These are phyloP conservation scores for Wickerhamiella dianesei DNA, from an alignment of 805 yeast genomes.

Conservation along the genomic window DNA sequence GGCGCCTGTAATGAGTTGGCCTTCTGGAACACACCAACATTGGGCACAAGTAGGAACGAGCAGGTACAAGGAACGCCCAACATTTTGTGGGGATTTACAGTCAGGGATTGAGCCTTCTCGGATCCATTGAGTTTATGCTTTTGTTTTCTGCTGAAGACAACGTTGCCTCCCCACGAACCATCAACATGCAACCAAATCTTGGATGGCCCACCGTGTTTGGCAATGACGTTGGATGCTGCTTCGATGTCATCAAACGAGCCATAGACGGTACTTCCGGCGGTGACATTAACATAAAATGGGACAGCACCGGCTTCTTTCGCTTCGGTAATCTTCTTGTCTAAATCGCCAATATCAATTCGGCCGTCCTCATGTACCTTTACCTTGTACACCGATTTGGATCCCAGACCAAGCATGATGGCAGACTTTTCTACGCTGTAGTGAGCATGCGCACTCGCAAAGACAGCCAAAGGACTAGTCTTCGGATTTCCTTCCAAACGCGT, in stretches of 20 bases:
- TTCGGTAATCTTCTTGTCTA: slow-evolving; percentile 33
- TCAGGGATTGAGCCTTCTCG: slow-evolving; percentile 57
- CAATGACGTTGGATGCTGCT: slow-evolving; percentile 41
- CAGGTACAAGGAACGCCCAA: slow-evolving; percentile 64
- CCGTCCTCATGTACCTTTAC: slow-evolving; percentile 47
- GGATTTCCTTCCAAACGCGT: slow-evolving; percentile 51
- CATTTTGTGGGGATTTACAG: slow-evolving; percentile 78
- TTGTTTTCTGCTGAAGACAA: slow-evolving; percentile 45
- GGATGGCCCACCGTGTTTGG: slow-evolving; percentile 25
- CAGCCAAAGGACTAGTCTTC: slow-evolving; percentile 39
- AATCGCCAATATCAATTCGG: slow-evolving; percentile 36
- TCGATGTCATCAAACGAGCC: slow-evolving; percentile 67
- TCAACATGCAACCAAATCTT: slow-evolving; percentile 72
- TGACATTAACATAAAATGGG: slow-evolving; percentile 65
- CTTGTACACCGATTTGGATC: slow-evolving; percentile 47
- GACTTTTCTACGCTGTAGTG: slow-evolving; percentile 75
- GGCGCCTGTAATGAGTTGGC: slow-evolving; percentile 73
- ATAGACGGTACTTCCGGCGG: slow-evolving; percentile 82
- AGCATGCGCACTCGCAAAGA: slow-evolving; percentile 57
- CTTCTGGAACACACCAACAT: slow-evolving; percentile 47
- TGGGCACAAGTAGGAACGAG: slow-evolving; percentile 62
- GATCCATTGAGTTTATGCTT: slow-evolving; percentile 40
- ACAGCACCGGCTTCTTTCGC: slow-evolving; percentile 43
- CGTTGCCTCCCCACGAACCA: slow-evolving; percentile 88
- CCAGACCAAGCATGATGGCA: slow-evolving; percentile 63